phyloP scores from a whole-genome alignment of 345 rosid species.

The Cardamine chenopodiifolia region DNA sequence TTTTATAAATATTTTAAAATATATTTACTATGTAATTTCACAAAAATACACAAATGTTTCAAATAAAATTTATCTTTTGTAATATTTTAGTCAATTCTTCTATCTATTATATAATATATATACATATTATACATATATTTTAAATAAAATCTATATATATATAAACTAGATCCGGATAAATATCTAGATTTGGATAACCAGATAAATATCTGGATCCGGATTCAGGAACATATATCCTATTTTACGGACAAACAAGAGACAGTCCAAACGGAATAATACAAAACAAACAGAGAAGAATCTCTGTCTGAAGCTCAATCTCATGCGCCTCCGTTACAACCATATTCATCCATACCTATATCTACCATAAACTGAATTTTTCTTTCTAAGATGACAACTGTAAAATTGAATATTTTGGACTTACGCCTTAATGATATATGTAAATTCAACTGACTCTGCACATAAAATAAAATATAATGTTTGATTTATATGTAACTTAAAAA shows the following conservation, averaged over 20 bases:
- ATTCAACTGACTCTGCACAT: slow-evolving; percentile 37
- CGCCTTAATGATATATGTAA: slow-evolving; percentile 28
- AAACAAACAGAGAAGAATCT: slow-evolving; percentile 27
- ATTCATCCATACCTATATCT: slow-evolving; percentile 25
- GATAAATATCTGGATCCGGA: too few relatives aligned
- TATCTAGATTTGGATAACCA: too few relatives aligned
- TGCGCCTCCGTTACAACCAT: slow-evolving; percentile 19
- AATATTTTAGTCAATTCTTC: too few relatives aligned
- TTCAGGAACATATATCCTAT: too few relatives aligned
- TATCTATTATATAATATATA: too few relatives aligned
- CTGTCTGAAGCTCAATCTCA: slow-evolving; percentile 26
- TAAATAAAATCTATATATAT: too few relatives aligned
- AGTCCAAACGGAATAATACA: slow-evolving; percentile 4
- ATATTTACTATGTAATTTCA: too few relatives aligned
- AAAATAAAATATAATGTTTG: slow-evolving; percentile 20
- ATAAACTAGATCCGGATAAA: too few relatives aligned
- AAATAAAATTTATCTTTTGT: too few relatives aligned
- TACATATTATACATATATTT: too few relatives aligned
- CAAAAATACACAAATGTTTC: too few relatives aligned
- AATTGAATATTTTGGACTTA: slow-evolving; percentile 27
- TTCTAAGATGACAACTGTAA: slow-evolving; percentile 20
- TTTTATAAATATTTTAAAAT: too few relatives aligned
- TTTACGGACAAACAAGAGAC: not conserved
- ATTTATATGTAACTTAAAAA: slow-evolving; percentile 17
- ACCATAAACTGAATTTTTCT: slow-evolving; percentile 23